Evolutionary conservation across 2,329 filamentous ascomycete genomes (phyloP).

Genomic region (Mycosphaerelloides madeirae): DNA sequence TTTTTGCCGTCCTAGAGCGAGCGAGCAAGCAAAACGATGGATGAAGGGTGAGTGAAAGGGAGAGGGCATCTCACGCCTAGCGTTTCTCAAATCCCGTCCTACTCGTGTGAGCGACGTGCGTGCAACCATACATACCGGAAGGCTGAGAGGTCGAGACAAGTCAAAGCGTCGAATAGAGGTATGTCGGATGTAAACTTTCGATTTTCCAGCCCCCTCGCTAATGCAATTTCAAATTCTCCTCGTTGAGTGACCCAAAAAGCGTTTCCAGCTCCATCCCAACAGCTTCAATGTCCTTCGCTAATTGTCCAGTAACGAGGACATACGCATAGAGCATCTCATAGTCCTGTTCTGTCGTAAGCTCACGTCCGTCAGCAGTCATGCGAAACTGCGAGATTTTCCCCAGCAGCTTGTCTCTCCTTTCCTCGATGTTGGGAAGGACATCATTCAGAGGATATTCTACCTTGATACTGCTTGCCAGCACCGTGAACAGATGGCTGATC

Average conservation of each 20-base stretch:
- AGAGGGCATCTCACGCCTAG: no score
- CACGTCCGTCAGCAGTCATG: conserved; percentile 55
- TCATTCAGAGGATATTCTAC: conserved; percentile 91
- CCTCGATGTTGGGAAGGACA: conserved; percentile 75
- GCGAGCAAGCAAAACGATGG: no score
- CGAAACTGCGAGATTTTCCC: conserved; percentile 85
- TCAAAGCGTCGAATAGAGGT: no score
- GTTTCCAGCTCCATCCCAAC: conserved; percentile 40
- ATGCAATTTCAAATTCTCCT: conserved; percentile 52
- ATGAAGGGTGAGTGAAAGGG: no score
- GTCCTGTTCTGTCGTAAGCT: conserved; percentile 64
- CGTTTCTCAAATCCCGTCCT: no score
- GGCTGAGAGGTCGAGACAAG: no score
- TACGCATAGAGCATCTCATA: conserved; percentile 93
- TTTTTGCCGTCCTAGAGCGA: no score
- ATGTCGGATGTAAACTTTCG: no score
- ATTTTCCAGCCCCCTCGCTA: neutral
- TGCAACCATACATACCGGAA: no score
- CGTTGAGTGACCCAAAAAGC: conserved; percentile 58
- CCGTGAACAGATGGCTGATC: conserved; percentile 81
- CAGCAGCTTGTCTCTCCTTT: conserved; percentile 74
- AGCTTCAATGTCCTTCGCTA: conserved; percentile 30
- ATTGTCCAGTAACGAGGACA: conserved; percentile 57
- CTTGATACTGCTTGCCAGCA: conserved; percentile 89
- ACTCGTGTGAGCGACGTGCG: no score